Evolutionary conservation across 164 flowering plant genomes (phyloP).

Genomic region (Annona squamosa): DNA sequence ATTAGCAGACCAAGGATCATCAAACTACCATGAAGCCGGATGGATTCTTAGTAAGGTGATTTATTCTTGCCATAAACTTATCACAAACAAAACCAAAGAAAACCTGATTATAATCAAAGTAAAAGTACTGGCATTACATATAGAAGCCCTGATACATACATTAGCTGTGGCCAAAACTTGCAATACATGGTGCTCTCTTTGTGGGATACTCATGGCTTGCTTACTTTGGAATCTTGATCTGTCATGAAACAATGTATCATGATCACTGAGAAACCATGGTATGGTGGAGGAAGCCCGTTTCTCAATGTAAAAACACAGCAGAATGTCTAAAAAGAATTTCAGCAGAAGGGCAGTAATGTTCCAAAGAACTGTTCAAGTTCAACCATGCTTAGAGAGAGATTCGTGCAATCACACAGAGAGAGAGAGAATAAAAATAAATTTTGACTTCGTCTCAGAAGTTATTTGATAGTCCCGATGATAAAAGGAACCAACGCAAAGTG

Average conservation of each 20-base stretch:
- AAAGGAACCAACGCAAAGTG: too few relatives aligned
- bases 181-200: background rate
- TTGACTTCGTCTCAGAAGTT: too few relatives aligned
- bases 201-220: background rate
- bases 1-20: background rate
- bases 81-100: background rate
- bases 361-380: background rate
- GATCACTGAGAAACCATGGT: background rate
- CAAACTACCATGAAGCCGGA: background rate
- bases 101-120: constrained; percentile 6
- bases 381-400: too few relatives aligned
- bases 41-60: background rate
- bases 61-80: background rate
- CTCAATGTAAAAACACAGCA: too few relatives aligned
- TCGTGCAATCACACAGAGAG: too few relatives aligned
- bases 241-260: background rate
- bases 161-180: constrained; percentile 2
- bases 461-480: too few relatives aligned
- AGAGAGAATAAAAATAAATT: too few relatives aligned
- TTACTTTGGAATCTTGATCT: constrained; percentile 1
- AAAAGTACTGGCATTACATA: constrained; percentile 3
- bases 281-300: background rate
- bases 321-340: background rate
- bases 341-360: background rate
- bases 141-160: constrained; percentile 6